Conservation (phyloP, 1,139 yeast genomes). For the Kazachstania sp. region DNA sequence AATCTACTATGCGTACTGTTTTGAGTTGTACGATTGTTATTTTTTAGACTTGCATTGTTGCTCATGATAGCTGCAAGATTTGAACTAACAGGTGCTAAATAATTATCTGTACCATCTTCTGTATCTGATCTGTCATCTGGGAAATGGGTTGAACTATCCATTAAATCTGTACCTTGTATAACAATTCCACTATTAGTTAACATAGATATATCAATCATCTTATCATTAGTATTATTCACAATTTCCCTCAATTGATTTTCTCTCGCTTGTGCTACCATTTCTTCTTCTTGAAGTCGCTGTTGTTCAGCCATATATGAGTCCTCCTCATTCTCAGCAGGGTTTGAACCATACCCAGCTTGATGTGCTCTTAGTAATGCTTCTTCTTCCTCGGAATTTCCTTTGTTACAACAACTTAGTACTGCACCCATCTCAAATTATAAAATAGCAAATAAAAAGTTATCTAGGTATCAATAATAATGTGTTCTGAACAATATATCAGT, state of each 20-base stretch:
- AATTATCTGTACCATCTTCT: neutral
- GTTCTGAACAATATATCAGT: no score
- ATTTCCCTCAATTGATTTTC: conserved; percentile 34
- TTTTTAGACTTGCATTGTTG: conserved; percentile 2
- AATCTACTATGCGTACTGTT: neutral
- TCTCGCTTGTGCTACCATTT: conserved; percentile 24
- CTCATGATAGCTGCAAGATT: conserved; percentile 5
- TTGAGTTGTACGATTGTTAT: neutral
- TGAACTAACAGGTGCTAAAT: conserved; percentile 1
- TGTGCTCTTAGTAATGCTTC: conserved; percentile 19
- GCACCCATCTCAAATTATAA: conserved; percentile 7
- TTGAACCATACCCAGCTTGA: conserved; percentile 28
- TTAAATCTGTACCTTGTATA: conserved; percentile 20
- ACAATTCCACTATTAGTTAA: conserved; percentile 31
- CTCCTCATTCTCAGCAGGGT: conserved; percentile 8
- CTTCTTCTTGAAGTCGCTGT: conserved; percentile 27
- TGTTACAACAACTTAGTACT: conserved; percentile 9
- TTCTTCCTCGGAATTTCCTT: conserved; percentile 3
- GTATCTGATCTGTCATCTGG: neutral
- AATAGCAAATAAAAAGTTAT: no score
- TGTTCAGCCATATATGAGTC: conserved; percentile 12
- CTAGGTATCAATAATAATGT: no score
- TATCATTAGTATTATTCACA: conserved; percentile 35
- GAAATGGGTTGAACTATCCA: neutral
- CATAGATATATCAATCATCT: conserved; percentile 30